Percentiles rank a stretch among this genome's conserved stretches.
Conservation (phyloP, 495 filamentous ascomycete species). For the Aspergillus asperescens region DNA sequence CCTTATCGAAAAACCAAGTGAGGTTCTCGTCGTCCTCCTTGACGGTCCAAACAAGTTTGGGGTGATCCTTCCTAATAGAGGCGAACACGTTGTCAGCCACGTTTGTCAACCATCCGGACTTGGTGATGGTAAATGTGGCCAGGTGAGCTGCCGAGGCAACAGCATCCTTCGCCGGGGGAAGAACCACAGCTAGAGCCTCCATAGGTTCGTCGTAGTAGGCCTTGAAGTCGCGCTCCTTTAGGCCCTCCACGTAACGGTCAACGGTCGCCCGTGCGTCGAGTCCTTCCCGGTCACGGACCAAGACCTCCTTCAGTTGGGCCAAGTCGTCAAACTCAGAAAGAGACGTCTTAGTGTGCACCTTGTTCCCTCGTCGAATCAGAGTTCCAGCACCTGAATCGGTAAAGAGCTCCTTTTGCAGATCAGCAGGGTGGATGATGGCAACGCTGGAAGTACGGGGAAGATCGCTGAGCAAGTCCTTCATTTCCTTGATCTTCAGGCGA, state of each 20-base stretch:
- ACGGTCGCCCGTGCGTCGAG: slow-evolving; percentile 78
- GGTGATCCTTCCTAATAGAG: slow-evolving; percentile 85
- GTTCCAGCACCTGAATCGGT: slow-evolving; percentile 95
- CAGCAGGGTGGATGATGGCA: slow-evolving; percentile 92
- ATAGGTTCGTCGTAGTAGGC: slow-evolving; percentile 95
- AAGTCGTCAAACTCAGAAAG: slow-evolving; percentile 77
- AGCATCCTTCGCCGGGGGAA: slow-evolving; percentile 56
- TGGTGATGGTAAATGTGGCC: slow-evolving; percentile 91
- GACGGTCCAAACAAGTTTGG: slow-evolving; percentile 93
- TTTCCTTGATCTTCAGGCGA: slow-evolving; percentile 96
- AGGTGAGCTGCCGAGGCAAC: slow-evolving; percentile 60
- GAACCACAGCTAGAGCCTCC: slow-evolving; percentile 90
- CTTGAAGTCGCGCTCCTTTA: slow-evolving; percentile 75
- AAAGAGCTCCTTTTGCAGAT: slow-evolving; percentile 94
- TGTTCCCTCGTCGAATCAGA: slow-evolving; percentile 88
- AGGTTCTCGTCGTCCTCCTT: slow-evolving; percentile 95
- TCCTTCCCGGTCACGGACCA: slow-evolving; percentile 80
- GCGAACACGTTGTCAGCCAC: slow-evolving; percentile 97
- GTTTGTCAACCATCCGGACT: slow-evolving; percentile 91
- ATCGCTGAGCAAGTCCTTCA: slow-evolving; percentile 84
- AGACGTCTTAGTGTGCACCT: slow-evolving; percentile 69
- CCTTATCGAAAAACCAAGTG: slow-evolving; percentile 98
- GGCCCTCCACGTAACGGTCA: slow-evolving; percentile 75
- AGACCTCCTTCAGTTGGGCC: slow-evolving; percentile 69
- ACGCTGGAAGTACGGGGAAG: slow-evolving; percentile 91